phyloP scores from a whole-genome alignment of 2,329 filamentous ascomycete species.

The Parastagonospora avenae region DNA sequence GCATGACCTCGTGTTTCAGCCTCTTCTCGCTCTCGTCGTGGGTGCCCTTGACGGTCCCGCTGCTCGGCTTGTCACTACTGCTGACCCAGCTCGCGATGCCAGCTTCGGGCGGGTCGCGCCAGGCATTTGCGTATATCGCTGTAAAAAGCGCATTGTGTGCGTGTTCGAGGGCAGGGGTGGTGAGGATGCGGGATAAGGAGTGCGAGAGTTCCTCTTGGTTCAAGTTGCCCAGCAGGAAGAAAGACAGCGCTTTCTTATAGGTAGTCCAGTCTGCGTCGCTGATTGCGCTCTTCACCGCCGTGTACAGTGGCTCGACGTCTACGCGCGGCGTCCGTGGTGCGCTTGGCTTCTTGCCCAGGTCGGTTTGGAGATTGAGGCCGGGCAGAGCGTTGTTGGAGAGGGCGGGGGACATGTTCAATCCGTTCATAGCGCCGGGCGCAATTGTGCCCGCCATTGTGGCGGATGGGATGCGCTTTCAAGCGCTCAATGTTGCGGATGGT shows the following conservation, averaged over 20 bases:
- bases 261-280: constrained; percentile 62
- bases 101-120: constrained; percentile 65
- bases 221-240: constrained; percentile 64
- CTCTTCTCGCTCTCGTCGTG: constrained; percentile 67
- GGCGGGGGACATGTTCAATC: constrained; percentile 42
- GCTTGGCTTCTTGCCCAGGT: constrained; percentile 51
- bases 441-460: constrained; percentile 46
- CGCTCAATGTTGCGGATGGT: constrained; percentile 18
- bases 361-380: constrained; percentile 47
- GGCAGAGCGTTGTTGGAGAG: constrained; percentile 43
- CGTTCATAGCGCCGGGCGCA: constrained; percentile 33
- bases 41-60: constrained; percentile 70
- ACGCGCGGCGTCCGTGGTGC: constrained; percentile 62
- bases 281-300: constrained; percentile 63
- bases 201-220: constrained; percentile 66
- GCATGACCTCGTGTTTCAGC: constrained; percentile 68
- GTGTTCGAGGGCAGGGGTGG: constrained; percentile 59
- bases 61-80: constrained; percentile 72
- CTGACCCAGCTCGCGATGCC: constrained; percentile 69
- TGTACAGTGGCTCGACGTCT: constrained; percentile 67
- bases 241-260: constrained; percentile 63
- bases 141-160: constrained; percentile 67
- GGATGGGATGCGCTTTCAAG: constrained; percentile 4
- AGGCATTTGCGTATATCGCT: constrained; percentile 63
- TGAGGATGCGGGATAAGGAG: constrained; percentile 61